These are phyloP conservation scores for Leptomonas seymouri DNA, from an alignment of 208 protist species.

Conservation along the genomic window DNA sequence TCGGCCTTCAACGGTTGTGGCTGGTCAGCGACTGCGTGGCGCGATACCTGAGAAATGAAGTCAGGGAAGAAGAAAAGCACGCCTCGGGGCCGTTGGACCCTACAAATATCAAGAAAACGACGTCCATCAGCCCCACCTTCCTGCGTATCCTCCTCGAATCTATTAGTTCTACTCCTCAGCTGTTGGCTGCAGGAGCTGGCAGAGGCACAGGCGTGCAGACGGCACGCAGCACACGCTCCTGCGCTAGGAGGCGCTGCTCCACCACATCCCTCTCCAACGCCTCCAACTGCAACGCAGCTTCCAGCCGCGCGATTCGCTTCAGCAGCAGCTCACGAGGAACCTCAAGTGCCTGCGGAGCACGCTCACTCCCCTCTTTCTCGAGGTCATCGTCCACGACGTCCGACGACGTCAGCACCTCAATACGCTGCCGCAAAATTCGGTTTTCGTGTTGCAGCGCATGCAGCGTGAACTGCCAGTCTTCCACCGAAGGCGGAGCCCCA, in stretches of 20 bases:
- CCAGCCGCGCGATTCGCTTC: conserved; percentile 40
- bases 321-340: conserved; percentile 24
- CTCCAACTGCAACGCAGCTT: conserved; percentile 56
- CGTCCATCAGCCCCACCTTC: neutral
- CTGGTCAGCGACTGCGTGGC: no score
- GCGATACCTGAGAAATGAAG: no score
- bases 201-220: conserved; percentile 9
- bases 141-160: no score
- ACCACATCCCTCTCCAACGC: conserved; percentile 46
- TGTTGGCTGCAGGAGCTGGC: neutral
- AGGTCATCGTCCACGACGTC: conserved; percentile 18
- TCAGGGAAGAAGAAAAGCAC: no score
- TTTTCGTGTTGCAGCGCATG: conserved; percentile 52
- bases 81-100: no score
- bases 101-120: no score
- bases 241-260: conserved; percentile 41
- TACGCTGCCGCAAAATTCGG: conserved; percentile 42
- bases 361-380: neutral
- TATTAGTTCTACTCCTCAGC: neutral
- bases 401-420: conserved; percentile 34
- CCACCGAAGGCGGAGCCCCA: neutral
- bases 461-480: conserved; percentile 27
- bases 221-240: conserved; percentile 40
- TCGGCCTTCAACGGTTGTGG: no score
- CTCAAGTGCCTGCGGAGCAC: conserved; percentile 8